Evolutionary conservation across 2,329 filamentous ascomycete species (phyloP).

Genomic region (Neonectria neomacrospora): DNA sequence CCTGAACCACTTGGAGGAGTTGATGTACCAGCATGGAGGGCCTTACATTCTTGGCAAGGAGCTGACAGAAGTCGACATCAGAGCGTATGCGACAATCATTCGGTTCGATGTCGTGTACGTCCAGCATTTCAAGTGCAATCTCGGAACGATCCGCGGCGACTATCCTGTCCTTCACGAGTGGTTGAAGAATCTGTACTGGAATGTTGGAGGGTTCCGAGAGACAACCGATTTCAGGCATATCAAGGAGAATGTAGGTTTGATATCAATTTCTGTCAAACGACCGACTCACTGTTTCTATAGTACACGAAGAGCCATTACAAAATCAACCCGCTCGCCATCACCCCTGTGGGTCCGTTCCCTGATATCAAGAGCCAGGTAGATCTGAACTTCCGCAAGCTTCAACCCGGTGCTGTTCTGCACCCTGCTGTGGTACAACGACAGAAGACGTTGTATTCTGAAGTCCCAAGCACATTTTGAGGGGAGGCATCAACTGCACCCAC

Average conservation of each 20-base stretch:
- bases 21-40: constrained; percentile 57
- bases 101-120: constrained; percentile 77
- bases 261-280: background rate
- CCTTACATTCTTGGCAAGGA: constrained; percentile 72
- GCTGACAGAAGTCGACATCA: constrained; percentile 76
- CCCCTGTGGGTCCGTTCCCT: constrained; percentile 42
- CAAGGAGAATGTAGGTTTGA: constrained; percentile 64
- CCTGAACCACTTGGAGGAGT: constrained; percentile 71
- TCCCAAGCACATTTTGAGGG: background rate
- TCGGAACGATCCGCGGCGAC: constrained; percentile 71
- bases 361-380: constrained; percentile 38
- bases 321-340: constrained; percentile 44
- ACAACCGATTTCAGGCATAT: constrained; percentile 75
- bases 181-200: constrained; percentile 78
- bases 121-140: constrained; percentile 73
- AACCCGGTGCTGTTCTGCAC: constrained; percentile 37
- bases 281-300: constrained; percentile 17
- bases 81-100: constrained; percentile 72
- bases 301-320: constrained; percentile 44
- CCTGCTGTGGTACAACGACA: constrained; percentile 41
- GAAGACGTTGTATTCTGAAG: constrained; percentile 34
- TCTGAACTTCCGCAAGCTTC: constrained; percentile 35
- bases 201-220: constrained; percentile 59
- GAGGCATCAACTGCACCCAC: too few relatives aligned
- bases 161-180: constrained; percentile 75